phyloP scores from a whole-genome alignment of 352 stramenopile species.

The Globisporangium abappressorium region DNA sequence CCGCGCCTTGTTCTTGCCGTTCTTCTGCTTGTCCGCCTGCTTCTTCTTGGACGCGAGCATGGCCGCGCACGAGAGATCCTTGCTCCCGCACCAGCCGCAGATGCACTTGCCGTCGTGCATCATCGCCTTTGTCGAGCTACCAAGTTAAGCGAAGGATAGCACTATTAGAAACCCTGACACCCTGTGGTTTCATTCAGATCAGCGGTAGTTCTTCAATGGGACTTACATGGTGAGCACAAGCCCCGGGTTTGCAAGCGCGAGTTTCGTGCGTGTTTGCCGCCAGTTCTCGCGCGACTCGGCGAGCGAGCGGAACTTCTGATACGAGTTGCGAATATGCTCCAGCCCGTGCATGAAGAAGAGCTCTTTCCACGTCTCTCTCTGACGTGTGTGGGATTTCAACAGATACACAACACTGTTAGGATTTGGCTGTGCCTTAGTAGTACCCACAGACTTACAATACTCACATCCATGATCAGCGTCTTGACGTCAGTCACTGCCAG shows the following conservation, averaged over 20 bases:
- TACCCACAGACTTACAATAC: constrained; percentile 4
- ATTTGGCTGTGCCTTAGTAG: background rate
- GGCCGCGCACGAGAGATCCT: constrained; percentile 34
- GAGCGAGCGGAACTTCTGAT: constrained; percentile 54
- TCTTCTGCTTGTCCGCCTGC: constrained; percentile 51
- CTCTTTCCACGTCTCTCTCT: constrained; percentile 70
- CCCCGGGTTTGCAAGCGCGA: constrained; percentile 63
- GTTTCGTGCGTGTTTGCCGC: constrained; percentile 71
- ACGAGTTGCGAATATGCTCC: constrained; percentile 57
- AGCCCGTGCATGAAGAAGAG: constrained; percentile 74
- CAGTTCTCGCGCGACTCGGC: constrained; percentile 70
- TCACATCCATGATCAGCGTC: constrained; percentile 75
- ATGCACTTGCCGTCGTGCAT: constrained; percentile 83
- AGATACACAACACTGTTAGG: background rate
- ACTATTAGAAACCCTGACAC: background rate
- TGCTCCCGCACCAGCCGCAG: constrained; percentile 75
- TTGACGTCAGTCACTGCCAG: constrained; percentile 74
- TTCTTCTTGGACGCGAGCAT: constrained; percentile 56
- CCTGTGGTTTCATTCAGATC: background rate
- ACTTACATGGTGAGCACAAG: constrained; percentile 67
- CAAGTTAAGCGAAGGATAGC: background rate
- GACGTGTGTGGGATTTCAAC: background rate
- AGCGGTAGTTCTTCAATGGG: background rate
- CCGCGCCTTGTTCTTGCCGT: constrained; percentile 26
- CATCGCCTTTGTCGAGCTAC: constrained; percentile 76